phyloP scores from a whole-genome alignment of 768 basidiomycete species.

The Phanerochaete carnosa region DNA sequence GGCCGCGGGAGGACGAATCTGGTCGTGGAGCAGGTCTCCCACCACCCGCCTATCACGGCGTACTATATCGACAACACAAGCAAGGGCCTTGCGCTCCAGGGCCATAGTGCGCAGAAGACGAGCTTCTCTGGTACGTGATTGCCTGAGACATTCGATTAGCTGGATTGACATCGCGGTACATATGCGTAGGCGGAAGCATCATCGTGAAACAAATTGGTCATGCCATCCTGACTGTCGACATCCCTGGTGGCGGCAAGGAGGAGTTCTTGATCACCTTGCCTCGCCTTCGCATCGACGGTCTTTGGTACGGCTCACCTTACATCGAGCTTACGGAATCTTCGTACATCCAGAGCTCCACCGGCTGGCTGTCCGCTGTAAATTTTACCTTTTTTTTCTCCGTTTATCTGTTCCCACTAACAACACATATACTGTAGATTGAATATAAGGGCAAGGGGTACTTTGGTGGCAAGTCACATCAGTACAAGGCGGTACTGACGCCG shows the following conservation, averaged over 20 bases:
- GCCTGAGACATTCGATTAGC: not conserved
- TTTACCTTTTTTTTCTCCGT: not conserved
- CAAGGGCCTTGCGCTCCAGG: conserved; percentile 74
- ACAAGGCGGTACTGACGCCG: conserved; percentile 76
- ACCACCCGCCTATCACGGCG: conserved; percentile 87
- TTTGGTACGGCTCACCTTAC: conserved; percentile 89
- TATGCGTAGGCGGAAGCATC: conserved; percentile 54
- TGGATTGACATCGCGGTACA: not conserved
- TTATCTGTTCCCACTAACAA: not conserved
- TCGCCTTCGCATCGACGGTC: conserved; percentile 86
- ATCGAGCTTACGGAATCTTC: conserved; percentile 86
- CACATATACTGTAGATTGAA: conserved; percentile 54
- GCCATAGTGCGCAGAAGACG: conserved; percentile 95
- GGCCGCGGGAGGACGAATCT: conserved; percentile 79
- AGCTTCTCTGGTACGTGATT: conserved; percentile 67
- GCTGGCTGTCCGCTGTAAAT: conserved; percentile 52
- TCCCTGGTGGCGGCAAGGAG: conserved; percentile 54
- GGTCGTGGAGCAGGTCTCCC: conserved; percentile 93
- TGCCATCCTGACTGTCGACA: conserved; percentile 70
- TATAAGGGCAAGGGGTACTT: conserved; percentile 98
- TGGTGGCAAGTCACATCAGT: conserved; percentile 87
- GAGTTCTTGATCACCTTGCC: conserved; percentile 92
- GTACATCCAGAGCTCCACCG: conserved; percentile 69
- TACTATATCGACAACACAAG: conserved; percentile 82
- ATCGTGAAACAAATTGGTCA: conserved; percentile 96